Percentiles rank a stretch among this genome's conserved stretches.
These are phyloP conservation scores for Calonectria montana DNA, from an alignment of 2,329 filamentous ascomycete species.

Conservation along the genomic window DNA sequence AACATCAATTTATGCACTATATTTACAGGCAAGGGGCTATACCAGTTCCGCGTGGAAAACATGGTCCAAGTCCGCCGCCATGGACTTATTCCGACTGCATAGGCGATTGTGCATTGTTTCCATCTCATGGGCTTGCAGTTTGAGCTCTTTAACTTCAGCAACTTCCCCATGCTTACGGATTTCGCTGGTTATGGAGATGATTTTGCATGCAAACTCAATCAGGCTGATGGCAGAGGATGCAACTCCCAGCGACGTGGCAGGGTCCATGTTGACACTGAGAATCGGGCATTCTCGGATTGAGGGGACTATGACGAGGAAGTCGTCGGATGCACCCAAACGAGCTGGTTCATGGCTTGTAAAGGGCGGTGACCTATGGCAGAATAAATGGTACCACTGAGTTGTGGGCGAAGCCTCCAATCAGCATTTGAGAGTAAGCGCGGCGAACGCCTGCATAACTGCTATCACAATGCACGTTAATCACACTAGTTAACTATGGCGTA, in stretches of 20 bases:
- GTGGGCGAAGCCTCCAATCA: no score
- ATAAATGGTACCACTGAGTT: no score
- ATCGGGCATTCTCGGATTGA: background rate
- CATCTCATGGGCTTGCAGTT: background rate
- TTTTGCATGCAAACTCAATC: background rate
- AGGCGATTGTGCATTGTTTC: background rate
- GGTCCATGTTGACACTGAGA: background rate
- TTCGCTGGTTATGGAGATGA: background rate
- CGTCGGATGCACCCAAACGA: no score
- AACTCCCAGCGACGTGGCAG: background rate
- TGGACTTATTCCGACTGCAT: background rate
- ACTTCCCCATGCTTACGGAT: background rate
- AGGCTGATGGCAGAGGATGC: background rate
- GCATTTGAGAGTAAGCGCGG: no score
- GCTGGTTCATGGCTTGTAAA: no score
- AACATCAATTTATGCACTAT: background rate
- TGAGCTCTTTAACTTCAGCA: background rate
- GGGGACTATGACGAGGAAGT: background rate
- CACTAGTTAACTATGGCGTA: no score
- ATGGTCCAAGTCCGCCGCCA: background rate
- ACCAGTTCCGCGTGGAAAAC: background rate
- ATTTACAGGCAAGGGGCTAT: background rate
- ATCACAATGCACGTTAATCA: no score
- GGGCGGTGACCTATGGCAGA: no score
- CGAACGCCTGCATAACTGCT: no score